Evolutionary conservation across 2,329 filamentous ascomycete species (phyloP), one percentile per base, ranked within the genome.

Genomic region (Hypoxylon sp.): DNA sequence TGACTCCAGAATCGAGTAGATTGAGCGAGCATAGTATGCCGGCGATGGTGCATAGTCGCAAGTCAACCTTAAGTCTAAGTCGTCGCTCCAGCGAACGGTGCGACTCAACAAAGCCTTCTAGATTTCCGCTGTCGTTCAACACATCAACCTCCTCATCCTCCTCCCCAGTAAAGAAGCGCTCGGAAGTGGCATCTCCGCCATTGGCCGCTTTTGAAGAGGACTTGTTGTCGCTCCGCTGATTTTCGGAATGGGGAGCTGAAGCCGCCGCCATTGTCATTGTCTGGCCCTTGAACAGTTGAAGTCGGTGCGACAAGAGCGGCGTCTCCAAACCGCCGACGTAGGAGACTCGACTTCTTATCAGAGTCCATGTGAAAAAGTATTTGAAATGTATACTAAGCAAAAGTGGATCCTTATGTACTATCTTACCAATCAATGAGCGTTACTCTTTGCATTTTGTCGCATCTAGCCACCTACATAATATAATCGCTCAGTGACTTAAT

Each of bases 21-120:
- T 92, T 90, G 63, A 93, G 82, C 68, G 86, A 89, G 79, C 89
- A 92, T 2, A 93, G 80, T n/a, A 92, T 84, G 1, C 90, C 90
- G 1, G 90, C 90, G 68, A 93, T 92, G 25, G 86, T 90, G 79
- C 90, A 92, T 2, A 93, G 81, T 23, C 90, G 85, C 48, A 91
- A 74, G 75, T 93, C 90, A 57, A 91, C 84, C 76, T 91, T 92
- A 65, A 84, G 81, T 17, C 89, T 85, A 41, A 85, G 73, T 6
- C 74, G 71, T 62, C 72, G 70, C 60, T 76, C 76, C 30, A 73
- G 65, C 7, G 60, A 56, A 9, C 38, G 55, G 13, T 70, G 68
- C 17, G 48, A 57, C 32, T 66, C 73, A 19, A 50, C 53, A 13
- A 57, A 23, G n/a, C 17, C 46, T 52, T 60, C 34, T 17, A 48